Conservation (phyloP, 2,329 filamentous ascomycete species). For the Penicillium sp. region DNA sequence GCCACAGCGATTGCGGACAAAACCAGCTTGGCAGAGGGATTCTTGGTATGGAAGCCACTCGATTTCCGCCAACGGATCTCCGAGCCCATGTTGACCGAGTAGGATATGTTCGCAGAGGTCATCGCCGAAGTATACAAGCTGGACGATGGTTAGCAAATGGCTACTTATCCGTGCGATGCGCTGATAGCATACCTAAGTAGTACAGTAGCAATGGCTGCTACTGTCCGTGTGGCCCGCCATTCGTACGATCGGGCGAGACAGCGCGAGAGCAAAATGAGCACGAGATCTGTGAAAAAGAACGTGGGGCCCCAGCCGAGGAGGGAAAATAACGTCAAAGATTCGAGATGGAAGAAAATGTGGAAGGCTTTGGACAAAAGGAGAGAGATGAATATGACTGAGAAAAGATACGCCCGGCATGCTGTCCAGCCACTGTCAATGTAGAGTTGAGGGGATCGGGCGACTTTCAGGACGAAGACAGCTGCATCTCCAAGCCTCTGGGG, state of each 20-base stretch:
- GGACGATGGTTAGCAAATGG: conserved; percentile 2
- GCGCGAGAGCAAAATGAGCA: conserved; percentile 14
- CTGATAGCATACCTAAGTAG: conserved; percentile 8
- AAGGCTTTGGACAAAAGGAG: conserved; percentile 13
- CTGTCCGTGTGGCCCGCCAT: conserved; percentile 4
- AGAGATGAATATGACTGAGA: conserved; percentile 16
- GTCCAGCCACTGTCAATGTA: conserved; percentile 10
- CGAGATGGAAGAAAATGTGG: conserved; percentile 10
- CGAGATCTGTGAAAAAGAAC: conserved; percentile 14
- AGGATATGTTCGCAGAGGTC: conserved; percentile 21
- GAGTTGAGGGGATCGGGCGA: conserved; percentile 13
- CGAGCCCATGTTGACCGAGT: conserved; percentile 18
- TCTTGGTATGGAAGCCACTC: conserved; percentile 12
- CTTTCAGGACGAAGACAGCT: conserved; percentile 1
- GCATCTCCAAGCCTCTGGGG: conserved; percentile 1
- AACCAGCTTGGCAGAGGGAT: conserved; percentile 10
- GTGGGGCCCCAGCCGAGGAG: conserved; percentile 13
- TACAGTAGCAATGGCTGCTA: conserved; percentile 5
- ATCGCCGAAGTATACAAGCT: conserved; percentile 17
- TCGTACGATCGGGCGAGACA: conserved; percentile 11
- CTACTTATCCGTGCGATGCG: neutral
- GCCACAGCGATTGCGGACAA: conserved; percentile 15
- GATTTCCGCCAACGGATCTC: conserved; percentile 27
- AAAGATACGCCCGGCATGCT: conserved; percentile 9
- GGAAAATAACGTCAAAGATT: conserved; percentile 1